Percentiles rank a stretch among this genome's conserved stretches.
These are phyloP conservation scores for Alternaria burnsii DNA, from an alignment of 2,329 filamentous ascomycete genomes.

Conservation along the genomic window DNA sequence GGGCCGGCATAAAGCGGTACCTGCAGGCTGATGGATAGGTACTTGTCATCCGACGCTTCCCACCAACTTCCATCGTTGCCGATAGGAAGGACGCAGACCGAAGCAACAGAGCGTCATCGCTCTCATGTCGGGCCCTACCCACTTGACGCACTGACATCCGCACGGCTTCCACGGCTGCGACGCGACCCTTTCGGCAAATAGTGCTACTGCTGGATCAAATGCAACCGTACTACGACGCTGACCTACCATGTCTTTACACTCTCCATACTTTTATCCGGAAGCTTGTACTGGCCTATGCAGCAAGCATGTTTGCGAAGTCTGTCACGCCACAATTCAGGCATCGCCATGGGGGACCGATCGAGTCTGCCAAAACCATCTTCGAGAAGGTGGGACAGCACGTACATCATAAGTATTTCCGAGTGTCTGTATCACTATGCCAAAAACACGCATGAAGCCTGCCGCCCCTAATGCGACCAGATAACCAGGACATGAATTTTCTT, in stretches of 20 bases:
- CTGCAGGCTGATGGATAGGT: conserved; percentile 10
- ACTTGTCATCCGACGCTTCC: neutral
- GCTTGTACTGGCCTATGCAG: neutral
- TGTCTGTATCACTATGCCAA: no score
- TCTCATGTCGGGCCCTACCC: neutral
- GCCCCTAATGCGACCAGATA: no score
- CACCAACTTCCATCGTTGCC: neutral
- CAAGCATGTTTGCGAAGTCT: neutral
- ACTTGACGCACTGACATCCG: neutral
- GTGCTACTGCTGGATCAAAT: neutral
- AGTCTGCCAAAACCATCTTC: neutral
- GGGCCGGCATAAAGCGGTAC: conserved; percentile 10
- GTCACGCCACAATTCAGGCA: neutral
- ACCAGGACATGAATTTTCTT: no score
- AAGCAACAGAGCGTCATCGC: neutral
- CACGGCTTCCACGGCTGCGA: neutral
- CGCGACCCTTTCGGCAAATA: conserved; percentile 11
- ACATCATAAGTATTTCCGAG: neutral
- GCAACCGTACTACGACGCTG: conserved; percentile 1
- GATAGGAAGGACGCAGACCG: neutral
- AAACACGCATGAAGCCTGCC: no score
- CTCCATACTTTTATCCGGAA: conserved; percentile 2
- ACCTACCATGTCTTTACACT: conserved; percentile 9
- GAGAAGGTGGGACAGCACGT: neutral
- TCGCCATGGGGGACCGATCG: neutral